Percentiles rank a stretch among this genome's conserved stretches.
Conservation (phyloP, 177 flowering plant genomes). For the Vitis hybrid region DNA sequence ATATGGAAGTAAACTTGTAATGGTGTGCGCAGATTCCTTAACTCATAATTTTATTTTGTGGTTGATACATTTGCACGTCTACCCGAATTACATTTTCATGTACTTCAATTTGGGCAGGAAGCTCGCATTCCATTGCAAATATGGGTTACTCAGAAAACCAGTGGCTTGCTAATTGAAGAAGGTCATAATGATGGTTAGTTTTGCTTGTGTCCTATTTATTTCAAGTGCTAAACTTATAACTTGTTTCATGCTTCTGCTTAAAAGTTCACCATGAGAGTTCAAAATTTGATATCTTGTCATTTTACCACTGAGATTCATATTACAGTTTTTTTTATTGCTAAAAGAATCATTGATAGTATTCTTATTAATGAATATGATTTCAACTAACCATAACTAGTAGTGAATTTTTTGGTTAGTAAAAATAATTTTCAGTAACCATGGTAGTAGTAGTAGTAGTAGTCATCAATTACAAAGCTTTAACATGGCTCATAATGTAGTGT, state of each 20-base stretch:
- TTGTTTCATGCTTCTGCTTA: not conserved
- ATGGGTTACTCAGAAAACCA: conserved; percentile 75
- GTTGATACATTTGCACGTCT: not conserved
- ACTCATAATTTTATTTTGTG: not conserved
- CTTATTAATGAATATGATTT: not conserved
- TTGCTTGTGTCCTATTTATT: not conserved
- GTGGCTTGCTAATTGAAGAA: conserved; percentile 65
- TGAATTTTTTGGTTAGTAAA: too few species aligned
- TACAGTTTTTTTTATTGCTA: not conserved
- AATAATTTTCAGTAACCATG: too few species aligned
- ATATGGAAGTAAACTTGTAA: too few species aligned
- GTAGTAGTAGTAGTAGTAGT: not conserved
- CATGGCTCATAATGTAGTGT: too few species aligned
- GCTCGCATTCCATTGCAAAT: conserved; percentile 79
- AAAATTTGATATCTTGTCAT: not conserved
- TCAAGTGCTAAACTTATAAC: not conserved
- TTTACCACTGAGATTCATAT: not conserved
- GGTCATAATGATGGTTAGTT: conserved; percentile 51
- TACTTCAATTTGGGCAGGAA: conserved; percentile 47
- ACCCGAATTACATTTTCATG: not conserved
- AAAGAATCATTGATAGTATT: not conserved
- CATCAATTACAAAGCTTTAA: not conserved
- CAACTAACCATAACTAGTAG: not conserved
- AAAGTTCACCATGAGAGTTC: not conserved
- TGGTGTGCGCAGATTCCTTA: too few species aligned